Base-by-base conservation (phyloP, 2,329 filamentous ascomycete genomes). In the Fusarium pilosicola region DNA sequence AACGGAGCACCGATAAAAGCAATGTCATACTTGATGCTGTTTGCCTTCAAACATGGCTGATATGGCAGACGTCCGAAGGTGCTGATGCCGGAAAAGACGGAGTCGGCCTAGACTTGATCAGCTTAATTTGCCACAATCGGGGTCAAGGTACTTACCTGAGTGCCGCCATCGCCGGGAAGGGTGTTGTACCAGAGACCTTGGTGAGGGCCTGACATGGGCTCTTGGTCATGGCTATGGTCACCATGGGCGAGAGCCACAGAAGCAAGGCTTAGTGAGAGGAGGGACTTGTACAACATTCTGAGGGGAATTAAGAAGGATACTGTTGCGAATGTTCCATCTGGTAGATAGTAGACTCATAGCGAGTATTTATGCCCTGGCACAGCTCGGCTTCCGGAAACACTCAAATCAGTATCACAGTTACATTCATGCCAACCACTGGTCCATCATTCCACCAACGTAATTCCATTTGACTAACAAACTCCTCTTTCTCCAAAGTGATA, bases 1-100 rank as follows among this genome's bases (percentile, higher is more conserved):
- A 96, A 96, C 0, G 94, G 94, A 45, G 93, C 93, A 48, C 93
- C 94, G 57, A 96, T 89, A 81, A 97, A 96, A 3, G 94, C 94
- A 82, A 97, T 95, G 74, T 97, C 94, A 77, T 93, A 97, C 77
- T 91, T 89, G 74, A 92, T 90, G 20, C 51, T 55, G 20, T 55
- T 55, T 4, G 51, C 51, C 15, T 55, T 55, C 8, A 97, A 86
- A 80, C 94, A 97, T 7, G 93, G 93, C 65, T 88, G 89, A 83
- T 97, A 96, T 11, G 91, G 90, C 46, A 96, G 84, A 57, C 93
- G 91, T 17, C 93, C 94, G 79, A 96, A 96, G 13, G 94, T 97
- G 2, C 92, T 93, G 78, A 97, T 96, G 34, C 94, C 94, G 3
- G 93, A 96, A 83, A 96, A 97, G 65, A 96, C 93, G 1, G 93